A percentile compares a stretch with the other conserved stretches of the same genome.
Evolutionary conservation across 2,329 filamentous ascomycete species (phyloP).

Genomic region (Trichoderma sp.): DNA sequence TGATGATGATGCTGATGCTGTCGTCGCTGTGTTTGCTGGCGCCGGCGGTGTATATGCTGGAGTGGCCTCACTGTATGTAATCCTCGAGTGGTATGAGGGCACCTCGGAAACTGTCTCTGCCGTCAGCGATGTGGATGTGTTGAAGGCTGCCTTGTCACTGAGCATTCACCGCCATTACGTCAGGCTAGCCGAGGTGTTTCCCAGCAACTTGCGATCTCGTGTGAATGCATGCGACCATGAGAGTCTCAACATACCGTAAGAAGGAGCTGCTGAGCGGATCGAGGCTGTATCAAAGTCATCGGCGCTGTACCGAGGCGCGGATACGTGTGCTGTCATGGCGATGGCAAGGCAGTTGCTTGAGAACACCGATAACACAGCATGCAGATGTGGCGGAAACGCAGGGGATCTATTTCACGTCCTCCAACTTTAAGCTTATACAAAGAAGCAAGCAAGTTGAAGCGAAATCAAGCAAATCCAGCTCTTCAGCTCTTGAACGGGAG

Average conservation of each 20-base stretch:
- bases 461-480: background rate
- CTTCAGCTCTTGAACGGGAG: background rate
- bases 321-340: conserved; percentile 40
- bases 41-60: conserved; percentile 54
- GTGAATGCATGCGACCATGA: no score
- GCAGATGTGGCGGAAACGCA: background rate
- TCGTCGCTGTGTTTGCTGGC: conserved; percentile 23
- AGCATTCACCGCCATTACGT: background rate
- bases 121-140: background rate
- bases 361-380: background rate
- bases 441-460: no score
- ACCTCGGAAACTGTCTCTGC: conserved; percentile 58
- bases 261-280: conserved; percentile 67
- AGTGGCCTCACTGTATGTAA: conserved; percentile 50
- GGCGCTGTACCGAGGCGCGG: conserved; percentile 42
- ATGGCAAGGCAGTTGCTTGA: background rate
- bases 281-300: conserved; percentile 70
- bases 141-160: background rate
- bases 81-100: conserved; percentile 64
- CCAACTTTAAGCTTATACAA: background rate
- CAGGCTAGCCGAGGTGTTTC: background rate
- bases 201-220: background rate
- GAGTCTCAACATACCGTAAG: conserved; percentile 56
- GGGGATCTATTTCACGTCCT: background rate
- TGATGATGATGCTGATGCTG: background rate